Base-by-base conservation (phyloP, 2,329 filamentous ascomycete species). In the Tolypocladium ophioglossoides region DNA sequence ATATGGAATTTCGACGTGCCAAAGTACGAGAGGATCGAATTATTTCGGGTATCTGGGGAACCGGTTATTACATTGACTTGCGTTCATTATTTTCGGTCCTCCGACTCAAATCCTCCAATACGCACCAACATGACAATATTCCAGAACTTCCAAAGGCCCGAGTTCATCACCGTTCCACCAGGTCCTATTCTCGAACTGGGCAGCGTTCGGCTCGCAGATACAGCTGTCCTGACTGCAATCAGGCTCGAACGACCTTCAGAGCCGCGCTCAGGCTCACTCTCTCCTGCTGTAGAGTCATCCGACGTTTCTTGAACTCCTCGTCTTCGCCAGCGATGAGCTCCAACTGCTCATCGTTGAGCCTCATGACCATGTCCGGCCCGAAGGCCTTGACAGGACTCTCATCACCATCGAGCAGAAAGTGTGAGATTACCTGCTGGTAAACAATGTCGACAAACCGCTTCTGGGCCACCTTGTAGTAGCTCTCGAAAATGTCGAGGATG, bases 381-480 rank as follows among this genome's bases (percentile, higher is more conserved):
- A 88, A 76, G 0, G 81, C 66, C 11, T 66, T 70, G 2, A 85
- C 67, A 0, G 83, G 83, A 7, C 78, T 78, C 0, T 71, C 58
- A 0, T 72, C 61, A 0, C 77, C 75, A 1, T 67, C 68, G 0
- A 86, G 66, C 0, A 88, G 70, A 55, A 73, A 73, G 60, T 82
- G 68, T 46, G 79, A 75, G 2, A 79, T 69, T 0, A 75, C 80
- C 57, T 87, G 84, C 56, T 77, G 75, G 61, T 74, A 82, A 2
- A 89, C 65, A 3, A 72, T 77, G 59, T 89, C 85, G 2, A 85
- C 75, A 55, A 89, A 86, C 0, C 83, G 76, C 61, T 79, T 79
- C 14, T 72, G 72, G 0, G 82, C 74, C 1, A 86, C 77, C 30
- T 79, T 74, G 69, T 88, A 87, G 65, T 84, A 88, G 2, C 77